Conservation (phyloP, 1,139 yeast genomes). For the Debaryomycetaceae sp. region DNA sequence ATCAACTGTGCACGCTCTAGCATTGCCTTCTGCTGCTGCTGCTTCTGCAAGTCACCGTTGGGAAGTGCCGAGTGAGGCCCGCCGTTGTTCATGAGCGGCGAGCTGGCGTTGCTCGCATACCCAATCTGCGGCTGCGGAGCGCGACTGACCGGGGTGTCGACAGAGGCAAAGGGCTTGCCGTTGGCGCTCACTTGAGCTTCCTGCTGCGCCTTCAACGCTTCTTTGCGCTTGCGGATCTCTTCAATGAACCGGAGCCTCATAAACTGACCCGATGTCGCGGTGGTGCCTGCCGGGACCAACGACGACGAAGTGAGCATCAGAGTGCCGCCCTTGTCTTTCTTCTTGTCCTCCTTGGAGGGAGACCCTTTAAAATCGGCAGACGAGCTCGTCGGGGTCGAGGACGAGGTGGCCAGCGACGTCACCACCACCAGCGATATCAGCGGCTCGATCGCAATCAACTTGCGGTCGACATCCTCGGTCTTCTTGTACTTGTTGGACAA, state of each 20-base stretch:
- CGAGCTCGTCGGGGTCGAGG: constrained; percentile 16
- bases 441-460: constrained; percentile 39
- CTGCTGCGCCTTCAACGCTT: constrained; percentile 40
- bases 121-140: constrained; percentile 8
- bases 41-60: constrained; percentile 6
- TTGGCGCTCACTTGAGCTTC: constrained; percentile 32
- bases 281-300: constrained; percentile 11
- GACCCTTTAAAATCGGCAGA: constrained; percentile 18
- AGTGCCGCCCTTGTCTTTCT: constrained; percentile 14
- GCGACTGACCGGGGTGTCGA: constrained; percentile 10
- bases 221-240: constrained; percentile 43
- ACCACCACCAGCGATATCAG: constrained; percentile 15
- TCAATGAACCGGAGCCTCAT: constrained; percentile 47
- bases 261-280: constrained; percentile 36
- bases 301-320: constrained; percentile 5
- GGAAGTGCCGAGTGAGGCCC: not conserved
- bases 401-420: constrained; percentile 9
- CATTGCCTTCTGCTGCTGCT: constrained; percentile 9
- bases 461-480: constrained; percentile 36
- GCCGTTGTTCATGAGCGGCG: constrained; percentile 2
- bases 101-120: constrained; percentile 20
- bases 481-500: constrained; percentile 39
- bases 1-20: constrained; percentile 8
- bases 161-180: constrained; percentile 23
- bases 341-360: constrained; percentile 23